Conservation (phyloP, 2,329 filamentous ascomycete genomes). For the Akanthomyces lecanii region DNA sequence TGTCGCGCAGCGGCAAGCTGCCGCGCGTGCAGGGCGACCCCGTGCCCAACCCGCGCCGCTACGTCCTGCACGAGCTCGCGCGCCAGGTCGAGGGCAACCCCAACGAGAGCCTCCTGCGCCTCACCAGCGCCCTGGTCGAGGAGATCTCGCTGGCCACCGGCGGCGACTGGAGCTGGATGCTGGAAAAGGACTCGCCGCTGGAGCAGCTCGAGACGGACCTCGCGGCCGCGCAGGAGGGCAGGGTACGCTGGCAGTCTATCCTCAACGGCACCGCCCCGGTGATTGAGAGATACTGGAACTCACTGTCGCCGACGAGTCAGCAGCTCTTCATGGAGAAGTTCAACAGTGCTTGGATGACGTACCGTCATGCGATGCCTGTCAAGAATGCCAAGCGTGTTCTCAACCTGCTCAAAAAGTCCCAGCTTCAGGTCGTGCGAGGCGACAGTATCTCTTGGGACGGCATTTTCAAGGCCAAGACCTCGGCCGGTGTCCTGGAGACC, state of each 20-base stretch:
- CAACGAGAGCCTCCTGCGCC: conserved; percentile 4
- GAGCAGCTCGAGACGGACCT: conserved; percentile 14
- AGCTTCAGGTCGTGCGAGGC: conserved; percentile 12
- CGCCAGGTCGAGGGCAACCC: conserved; percentile 4
- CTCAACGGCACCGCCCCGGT: conserved; percentile 14
- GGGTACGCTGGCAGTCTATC: conserved; percentile 11
- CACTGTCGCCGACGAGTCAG: conserved; percentile 1
- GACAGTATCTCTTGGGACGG: background rate
- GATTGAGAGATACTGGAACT: conserved; percentile 14
- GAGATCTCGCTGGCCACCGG: conserved; percentile 6
- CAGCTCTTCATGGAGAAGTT: conserved; percentile 14
- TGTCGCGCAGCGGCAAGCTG: conserved; percentile 15
- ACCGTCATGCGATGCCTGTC: conserved; percentile 15
- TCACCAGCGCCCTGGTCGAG: conserved; percentile 6
- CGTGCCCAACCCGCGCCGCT: conserved; percentile 4
- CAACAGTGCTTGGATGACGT: conserved; percentile 15
- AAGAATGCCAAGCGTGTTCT: conserved; percentile 8
- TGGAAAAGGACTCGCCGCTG: background rate
- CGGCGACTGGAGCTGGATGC: conserved; percentile 17
- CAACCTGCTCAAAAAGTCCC: background rate
- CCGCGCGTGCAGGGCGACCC: conserved; percentile 14
- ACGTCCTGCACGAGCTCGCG: conserved; percentile 14
- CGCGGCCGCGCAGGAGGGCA: background rate
- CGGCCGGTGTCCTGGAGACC: background rate
- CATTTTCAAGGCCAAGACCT: conserved; percentile 12